Conservation (phyloP, 352 stramenopile genomes). For the Globisporangium uncinulatum region DNA sequence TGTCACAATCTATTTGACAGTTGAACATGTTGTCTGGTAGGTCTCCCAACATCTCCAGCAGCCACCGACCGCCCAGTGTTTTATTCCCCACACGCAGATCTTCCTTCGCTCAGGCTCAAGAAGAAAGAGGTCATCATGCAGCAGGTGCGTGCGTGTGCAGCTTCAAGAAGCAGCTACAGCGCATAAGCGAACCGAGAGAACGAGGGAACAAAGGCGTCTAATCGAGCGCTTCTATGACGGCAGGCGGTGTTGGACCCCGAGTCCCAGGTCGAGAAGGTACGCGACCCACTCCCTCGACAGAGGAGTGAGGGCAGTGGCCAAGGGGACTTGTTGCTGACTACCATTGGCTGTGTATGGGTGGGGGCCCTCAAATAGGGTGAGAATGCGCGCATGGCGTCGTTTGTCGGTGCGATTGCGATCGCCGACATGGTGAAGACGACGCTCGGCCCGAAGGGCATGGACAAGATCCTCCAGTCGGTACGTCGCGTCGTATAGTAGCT, state of each 20-base stretch:
- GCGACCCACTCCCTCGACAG: background rate
- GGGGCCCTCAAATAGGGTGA: constrained; percentile 78
- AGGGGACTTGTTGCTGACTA: too few species aligned
- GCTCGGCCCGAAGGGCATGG: constrained; percentile 99
- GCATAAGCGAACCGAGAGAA: too few species aligned
- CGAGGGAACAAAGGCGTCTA: too few species aligned
- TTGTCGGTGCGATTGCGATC: constrained; percentile 99
- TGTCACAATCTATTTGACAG: too few species aligned
- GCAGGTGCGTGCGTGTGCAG: constrained; percentile 9
- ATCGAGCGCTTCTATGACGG: background rate
- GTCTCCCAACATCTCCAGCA: too few species aligned
- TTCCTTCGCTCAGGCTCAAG: background rate
- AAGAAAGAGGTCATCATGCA: constrained; percentile 7
- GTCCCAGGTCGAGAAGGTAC: constrained; percentile 78
- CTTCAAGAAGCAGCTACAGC: background rate
- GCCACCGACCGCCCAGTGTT: too few species aligned
- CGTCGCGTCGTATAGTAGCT: constrained; percentile 2
- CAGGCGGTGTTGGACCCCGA: constrained; percentile 72
- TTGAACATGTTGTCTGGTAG: too few species aligned
- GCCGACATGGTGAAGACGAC: constrained; percentile 99
- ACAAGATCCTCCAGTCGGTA: constrained; percentile 99
- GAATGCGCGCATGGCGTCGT: constrained; percentile 98
- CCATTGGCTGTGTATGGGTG: background rate
- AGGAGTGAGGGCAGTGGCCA: too few species aligned
- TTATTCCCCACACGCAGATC: too few species aligned